phyloP scores from a whole-genome alignment of 2,329 filamentous ascomycete species.

The Dothistroma septosporum region DNA sequence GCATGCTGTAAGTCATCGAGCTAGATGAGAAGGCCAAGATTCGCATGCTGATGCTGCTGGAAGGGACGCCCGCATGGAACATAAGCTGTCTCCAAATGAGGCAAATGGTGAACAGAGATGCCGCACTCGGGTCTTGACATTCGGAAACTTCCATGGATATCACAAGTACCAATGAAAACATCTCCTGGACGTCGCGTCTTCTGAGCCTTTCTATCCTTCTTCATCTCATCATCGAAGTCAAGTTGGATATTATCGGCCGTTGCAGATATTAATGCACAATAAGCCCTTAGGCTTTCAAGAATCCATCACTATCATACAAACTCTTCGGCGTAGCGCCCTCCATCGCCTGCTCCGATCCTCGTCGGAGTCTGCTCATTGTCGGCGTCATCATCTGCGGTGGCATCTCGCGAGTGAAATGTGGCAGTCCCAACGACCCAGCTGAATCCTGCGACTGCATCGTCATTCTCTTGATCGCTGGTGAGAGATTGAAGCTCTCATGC shows the following conservation, averaged over 20 bases:
- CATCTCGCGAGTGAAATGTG: background rate
- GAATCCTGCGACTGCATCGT: background rate
- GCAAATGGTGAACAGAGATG: conserved; percentile 31
- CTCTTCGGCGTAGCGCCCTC: conserved; percentile 41
- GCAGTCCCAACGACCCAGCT: background rate
- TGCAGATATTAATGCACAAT: background rate
- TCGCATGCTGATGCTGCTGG: background rate
- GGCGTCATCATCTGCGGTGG: conserved; percentile 3
- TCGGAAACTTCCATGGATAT: background rate
- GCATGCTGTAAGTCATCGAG: background rate
- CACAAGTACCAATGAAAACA: background rate
- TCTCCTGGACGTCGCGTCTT: background rate
- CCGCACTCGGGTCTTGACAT: conserved; percentile 33
- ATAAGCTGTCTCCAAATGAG: background rate
- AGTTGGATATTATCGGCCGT: background rate
- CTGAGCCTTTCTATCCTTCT: background rate
- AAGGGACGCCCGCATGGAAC: background rate
- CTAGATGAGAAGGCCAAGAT: background rate
- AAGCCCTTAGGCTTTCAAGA: conserved; percentile 27
- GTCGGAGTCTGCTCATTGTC: conserved; percentile 4
- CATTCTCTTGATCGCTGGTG: background rate
- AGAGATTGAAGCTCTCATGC: background rate
- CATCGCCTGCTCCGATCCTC: background rate
- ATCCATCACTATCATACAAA: conserved; percentile 44
- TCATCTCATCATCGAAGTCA: background rate